Evolutionary conservation across 768 basidiomycete species (phyloP).

Genomic region (Tricholoma terreum): DNA sequence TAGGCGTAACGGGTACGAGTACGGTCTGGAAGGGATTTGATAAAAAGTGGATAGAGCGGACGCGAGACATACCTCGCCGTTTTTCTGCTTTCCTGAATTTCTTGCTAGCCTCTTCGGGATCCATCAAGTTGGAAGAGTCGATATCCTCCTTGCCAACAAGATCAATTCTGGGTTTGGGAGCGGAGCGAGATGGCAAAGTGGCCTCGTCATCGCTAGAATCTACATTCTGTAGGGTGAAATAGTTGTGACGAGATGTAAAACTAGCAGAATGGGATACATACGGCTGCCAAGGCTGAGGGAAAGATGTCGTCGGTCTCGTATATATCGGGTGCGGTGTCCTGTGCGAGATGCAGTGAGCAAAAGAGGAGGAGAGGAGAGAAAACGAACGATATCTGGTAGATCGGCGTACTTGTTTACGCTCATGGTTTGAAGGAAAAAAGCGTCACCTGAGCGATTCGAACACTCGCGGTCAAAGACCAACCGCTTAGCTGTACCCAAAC

Average conservation of each 20-base stretch:
- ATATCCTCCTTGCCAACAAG: constrained; percentile 57
- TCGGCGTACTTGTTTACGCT: constrained; percentile 88
- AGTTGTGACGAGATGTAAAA: constrained; percentile 2
- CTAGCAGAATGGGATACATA: constrained; percentile 27
- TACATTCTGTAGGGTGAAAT: constrained; percentile 39
- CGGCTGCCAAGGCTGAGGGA: constrained; percentile 49
- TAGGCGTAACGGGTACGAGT: constrained; percentile 63
- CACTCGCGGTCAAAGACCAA: constrained; percentile 51
- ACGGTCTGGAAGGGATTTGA: constrained; percentile 34
- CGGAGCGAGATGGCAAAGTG: constrained; percentile 36
- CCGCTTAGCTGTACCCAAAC: constrained; percentile 29
- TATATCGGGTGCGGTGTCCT: constrained; percentile 91
- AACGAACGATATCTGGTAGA: constrained; percentile 86
- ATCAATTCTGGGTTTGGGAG: constrained; percentile 39
- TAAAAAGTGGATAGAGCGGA: not conserved
- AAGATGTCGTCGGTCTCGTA: constrained; percentile 88
- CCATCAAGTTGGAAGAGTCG: constrained; percentile 62
- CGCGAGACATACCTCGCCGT: constrained; percentile 41
- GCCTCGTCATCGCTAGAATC: constrained; percentile 70
- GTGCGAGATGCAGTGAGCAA: constrained; percentile 4
- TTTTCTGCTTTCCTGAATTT: constrained; percentile 73
- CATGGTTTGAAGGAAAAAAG: constrained; percentile 43
- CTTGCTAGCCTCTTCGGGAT: constrained; percentile 63
- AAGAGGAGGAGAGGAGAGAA: constrained; percentile 5
- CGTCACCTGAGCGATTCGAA: constrained; percentile 55